Evolutionary conservation across 345 rosid genomes (phyloP).

Genomic region (Populus deltoides): DNA sequence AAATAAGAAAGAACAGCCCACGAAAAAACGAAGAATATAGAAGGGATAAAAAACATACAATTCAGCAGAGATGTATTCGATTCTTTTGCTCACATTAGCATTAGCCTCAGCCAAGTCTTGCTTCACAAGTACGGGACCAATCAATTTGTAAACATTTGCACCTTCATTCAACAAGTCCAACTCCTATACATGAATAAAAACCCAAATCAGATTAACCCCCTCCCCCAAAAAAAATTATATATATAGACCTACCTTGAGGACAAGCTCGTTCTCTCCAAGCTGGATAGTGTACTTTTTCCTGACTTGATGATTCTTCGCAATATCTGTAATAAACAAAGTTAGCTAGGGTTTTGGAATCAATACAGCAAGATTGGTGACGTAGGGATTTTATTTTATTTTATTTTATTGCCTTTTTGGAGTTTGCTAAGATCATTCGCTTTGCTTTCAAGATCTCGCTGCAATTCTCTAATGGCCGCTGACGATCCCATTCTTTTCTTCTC

Average conservation of each 20-base stretch:
- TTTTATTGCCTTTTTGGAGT: conserved; percentile 63
- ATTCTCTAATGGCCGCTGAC: conserved; percentile 60
- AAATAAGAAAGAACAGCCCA: background rate
- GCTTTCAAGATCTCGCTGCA: conserved; percentile 74
- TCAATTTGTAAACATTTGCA: conserved; percentile 92
- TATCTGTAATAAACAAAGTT: conserved; percentile 39
- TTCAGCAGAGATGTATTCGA: conserved; percentile 90
- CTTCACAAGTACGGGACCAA: conserved; percentile 95
- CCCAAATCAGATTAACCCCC: background rate
- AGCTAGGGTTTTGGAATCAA: background rate
- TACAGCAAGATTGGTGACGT: background rate
- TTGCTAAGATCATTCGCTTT: conserved; percentile 79
- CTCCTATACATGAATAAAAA: conserved; percentile 44
- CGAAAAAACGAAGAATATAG: background rate
- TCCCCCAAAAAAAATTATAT: background rate
- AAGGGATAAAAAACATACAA: conserved; percentile 40
- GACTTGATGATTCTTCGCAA: conserved; percentile 83
- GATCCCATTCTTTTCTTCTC: conserved; percentile 49
- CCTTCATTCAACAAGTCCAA: conserved; percentile 78
- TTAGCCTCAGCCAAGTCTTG: conserved; percentile 96
- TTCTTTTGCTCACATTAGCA: conserved; percentile 91
- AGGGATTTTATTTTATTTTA: background rate
- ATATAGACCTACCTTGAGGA: conserved; percentile 92
- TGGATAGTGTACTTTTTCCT: conserved; percentile 92
- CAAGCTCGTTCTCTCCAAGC: conserved; percentile 96